phyloP scores from a whole-genome alignment of 805 yeast species.

The Pichia sporocuriosa region DNA sequence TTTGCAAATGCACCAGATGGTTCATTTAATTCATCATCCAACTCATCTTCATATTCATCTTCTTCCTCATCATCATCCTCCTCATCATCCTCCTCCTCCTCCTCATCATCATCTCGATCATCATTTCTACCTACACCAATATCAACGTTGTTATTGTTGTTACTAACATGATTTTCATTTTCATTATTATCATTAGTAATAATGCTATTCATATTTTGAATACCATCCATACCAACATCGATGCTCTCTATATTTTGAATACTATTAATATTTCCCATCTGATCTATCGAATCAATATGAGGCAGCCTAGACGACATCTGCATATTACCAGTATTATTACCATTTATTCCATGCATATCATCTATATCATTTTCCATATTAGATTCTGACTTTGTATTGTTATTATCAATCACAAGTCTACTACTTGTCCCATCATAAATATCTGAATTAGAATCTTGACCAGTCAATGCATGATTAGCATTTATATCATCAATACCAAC shows the following conservation, averaged over 20 bases:
- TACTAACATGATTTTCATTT: background rate
- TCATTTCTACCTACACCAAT: constrained; percentile 6
- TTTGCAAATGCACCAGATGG: constrained; percentile 44
- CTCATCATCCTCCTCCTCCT: constrained; percentile 25
- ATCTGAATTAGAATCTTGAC: too few species aligned
- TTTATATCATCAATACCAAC: too few species aligned
- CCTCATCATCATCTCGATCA: constrained; percentile 14
- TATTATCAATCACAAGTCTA: too few species aligned
- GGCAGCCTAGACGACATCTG: too few species aligned
- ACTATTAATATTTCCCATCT: too few species aligned
- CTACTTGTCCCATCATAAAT: too few species aligned
- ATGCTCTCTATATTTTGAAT: background rate
- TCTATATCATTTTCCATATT: too few species aligned
- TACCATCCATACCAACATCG: background rate
- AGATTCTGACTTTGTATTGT: too few species aligned
- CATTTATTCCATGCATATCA: too few species aligned
- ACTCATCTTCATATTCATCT: constrained; percentile 8
- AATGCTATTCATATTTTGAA: background rate
- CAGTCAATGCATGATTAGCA: too few species aligned
- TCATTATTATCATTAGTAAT: background rate
- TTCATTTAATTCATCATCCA: constrained; percentile 30
- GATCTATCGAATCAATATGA: too few species aligned
- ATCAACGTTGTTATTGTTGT: background rate
- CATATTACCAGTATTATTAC: too few species aligned
- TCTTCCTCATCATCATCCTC: constrained; percentile 26